Conservation (phyloP, 768 basidiomycete species). For the Tricholoma saponaceum region DNA sequence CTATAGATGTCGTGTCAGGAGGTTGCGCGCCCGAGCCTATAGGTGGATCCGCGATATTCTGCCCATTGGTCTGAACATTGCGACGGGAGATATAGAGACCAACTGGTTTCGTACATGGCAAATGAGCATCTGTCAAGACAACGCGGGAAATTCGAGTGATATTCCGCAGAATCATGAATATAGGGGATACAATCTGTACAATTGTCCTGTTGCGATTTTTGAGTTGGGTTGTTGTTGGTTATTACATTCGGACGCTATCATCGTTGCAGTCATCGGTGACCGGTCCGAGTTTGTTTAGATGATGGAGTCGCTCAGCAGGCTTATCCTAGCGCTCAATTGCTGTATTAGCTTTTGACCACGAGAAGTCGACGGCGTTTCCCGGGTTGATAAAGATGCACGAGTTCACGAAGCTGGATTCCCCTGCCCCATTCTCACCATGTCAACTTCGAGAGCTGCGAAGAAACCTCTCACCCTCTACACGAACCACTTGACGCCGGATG, state of each 20-base stretch:
- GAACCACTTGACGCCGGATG: slow-evolving; percentile 19
- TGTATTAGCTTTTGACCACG: no score
- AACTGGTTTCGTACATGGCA: neutral
- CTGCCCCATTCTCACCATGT: neutral
- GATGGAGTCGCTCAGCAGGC: no score
- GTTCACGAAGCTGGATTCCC: neutral
- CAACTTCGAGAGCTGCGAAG: slow-evolving; percentile 2
- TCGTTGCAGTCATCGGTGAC: no score
- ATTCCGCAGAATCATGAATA: slow-evolving; percentile 5
- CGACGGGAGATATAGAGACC: slow-evolving; percentile 1
- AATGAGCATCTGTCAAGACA: slow-evolving; percentile 4
- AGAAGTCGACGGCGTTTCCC: neutral
- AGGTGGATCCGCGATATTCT: slow-evolving; percentile 12
- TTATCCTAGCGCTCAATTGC: no score
- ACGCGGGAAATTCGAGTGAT: slow-evolving; percentile 9
- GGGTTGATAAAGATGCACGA: neutral
- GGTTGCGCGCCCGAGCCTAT: neutral
- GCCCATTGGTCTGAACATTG: slow-evolving; percentile 7
- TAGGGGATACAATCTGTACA: no score
- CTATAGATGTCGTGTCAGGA: slow-evolving; percentile 8
- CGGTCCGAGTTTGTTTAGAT: no score
- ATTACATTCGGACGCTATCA: neutral
- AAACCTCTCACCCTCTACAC: slow-evolving; percentile 12
- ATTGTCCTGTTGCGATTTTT: no score
- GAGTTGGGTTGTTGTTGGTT: neutral